These are phyloP conservation scores for Fusarium chaquense DNA, from an alignment of 2,329 filamentous ascomycete genomes.

Conservation along the genomic window DNA sequence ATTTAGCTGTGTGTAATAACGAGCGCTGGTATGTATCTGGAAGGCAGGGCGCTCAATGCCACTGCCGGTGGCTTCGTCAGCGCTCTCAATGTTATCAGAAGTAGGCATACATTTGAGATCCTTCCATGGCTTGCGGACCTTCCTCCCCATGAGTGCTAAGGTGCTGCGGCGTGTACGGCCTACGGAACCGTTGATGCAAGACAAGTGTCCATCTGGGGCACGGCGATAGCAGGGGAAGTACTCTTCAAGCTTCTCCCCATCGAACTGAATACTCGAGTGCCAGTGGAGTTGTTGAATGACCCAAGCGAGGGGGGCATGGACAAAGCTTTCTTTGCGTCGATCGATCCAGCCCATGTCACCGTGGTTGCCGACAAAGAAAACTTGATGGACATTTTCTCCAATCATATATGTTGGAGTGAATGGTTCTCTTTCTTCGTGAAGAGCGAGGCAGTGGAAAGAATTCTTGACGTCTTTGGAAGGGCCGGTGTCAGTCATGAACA, in stretches of 20 bases:
- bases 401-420: conserved; percentile 4
- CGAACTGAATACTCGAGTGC: fast-evolving
- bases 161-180: background rate
- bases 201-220: background rate
- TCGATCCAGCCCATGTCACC: background rate
- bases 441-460: background rate
- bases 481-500: background rate
- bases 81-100: too few species aligned
- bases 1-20: background rate
- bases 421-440: background rate
- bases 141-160: background rate
- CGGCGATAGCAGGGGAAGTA: background rate
- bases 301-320: background rate
- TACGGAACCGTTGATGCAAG: background rate
- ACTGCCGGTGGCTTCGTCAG: too few species aligned
- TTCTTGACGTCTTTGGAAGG: background rate
- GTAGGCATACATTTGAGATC: too few species aligned
- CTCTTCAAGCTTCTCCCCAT: background rate
- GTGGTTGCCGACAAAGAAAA: background rate
- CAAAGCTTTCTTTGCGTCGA: background rate
- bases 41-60: background rate
- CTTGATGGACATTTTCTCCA: background rate
- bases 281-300: background rate
- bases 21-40: background rate
- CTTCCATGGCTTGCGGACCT: background rate